These are phyloP conservation scores for Camellia granthamiana DNA, from an alignment of 148 eudicot species.

Conservation along the genomic window DNA sequence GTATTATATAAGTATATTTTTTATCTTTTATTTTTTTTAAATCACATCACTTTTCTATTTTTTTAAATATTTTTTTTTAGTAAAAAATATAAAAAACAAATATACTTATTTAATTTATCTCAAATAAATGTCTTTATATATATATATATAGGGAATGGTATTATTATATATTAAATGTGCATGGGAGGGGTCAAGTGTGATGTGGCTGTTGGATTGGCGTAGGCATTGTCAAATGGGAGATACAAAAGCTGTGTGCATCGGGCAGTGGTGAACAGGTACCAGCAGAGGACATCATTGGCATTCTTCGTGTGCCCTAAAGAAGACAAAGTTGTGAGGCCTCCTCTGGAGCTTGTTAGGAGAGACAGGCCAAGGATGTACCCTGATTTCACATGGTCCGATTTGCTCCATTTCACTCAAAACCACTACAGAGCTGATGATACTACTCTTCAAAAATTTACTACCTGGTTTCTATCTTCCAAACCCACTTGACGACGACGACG, in stretches of 20 bases:
- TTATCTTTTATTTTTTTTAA: too few species aligned
- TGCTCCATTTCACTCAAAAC: slow-evolving; percentile 44
- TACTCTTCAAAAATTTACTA: slow-evolving; percentile 38
- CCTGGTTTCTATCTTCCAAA: slow-evolving; percentile 30
- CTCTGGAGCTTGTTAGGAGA: slow-evolving; percentile 22
- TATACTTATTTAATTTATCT: too few species aligned
- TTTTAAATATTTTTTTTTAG: too few species aligned
- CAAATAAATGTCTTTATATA: background rate
- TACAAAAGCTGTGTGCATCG: slow-evolving; percentile 56
- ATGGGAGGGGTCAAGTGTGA: background rate
- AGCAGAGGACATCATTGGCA: slow-evolving; percentile 34
- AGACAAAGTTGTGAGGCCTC: slow-evolving; percentile 47
- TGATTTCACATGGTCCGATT: slow-evolving; percentile 41
- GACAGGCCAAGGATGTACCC: slow-evolving; percentile 37
- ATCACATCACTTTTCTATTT: too few species aligned
- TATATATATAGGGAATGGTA: background rate
- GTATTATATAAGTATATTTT: too few species aligned
- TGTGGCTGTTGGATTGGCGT: background rate
- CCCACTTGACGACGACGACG: background rate
- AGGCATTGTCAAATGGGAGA: slow-evolving; percentile 42
- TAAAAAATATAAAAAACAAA: too few species aligned
- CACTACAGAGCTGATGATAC: slow-evolving; percentile 44
- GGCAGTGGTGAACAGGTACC: slow-evolving; percentile 43
- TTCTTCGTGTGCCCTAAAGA: slow-evolving; percentile 42
- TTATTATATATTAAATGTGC: background rate